Conservation (phyloP, 2,329 filamentous ascomycete genomes). For the Colletotrichum phormii region DNA sequence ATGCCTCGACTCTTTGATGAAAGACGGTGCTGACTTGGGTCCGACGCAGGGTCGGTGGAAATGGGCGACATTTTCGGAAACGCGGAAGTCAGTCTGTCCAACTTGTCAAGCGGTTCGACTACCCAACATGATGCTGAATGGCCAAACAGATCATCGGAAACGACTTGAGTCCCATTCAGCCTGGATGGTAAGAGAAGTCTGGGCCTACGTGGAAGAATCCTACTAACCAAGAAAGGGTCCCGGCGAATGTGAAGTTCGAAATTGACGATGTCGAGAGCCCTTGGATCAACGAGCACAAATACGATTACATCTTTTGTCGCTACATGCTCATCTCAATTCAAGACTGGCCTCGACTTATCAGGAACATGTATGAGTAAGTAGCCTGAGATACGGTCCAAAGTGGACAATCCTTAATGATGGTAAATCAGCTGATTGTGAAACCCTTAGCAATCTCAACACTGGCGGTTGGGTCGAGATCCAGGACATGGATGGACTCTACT, state of each 20-base stretch:
- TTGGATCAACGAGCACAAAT: slow-evolving; percentile 50
- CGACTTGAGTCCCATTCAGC: slow-evolving; percentile 24
- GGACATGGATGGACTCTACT: slow-evolving; percentile 38
- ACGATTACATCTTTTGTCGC: slow-evolving; percentile 47
- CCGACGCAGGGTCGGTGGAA: not conserved
- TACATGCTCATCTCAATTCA: slow-evolving; percentile 15
- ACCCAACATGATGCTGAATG: not conserved
- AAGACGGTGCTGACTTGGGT: not conserved
- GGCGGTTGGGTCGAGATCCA: slow-evolving; percentile 47
- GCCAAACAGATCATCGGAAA: slow-evolving; percentile 13
- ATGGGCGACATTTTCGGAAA: not conserved
- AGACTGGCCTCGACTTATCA: slow-evolving; percentile 14
- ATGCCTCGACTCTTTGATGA: no score
- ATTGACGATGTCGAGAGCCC: slow-evolving; percentile 71
- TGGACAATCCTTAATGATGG: no score
- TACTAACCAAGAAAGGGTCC: slow-evolving; percentile 51
- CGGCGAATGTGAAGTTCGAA: slow-evolving; percentile 73
- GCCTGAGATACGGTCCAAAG: no score
- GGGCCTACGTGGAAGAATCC: no score
- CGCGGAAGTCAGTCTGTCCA: not conserved
- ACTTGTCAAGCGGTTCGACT: no score
- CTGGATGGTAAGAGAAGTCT: not conserved
- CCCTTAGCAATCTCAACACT: slow-evolving; percentile 30
- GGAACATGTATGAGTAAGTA: slow-evolving; percentile 16
- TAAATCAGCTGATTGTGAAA: not conserved